A percentile compares a stretch with the other conserved stretches of the same genome.
Conservation (phyloP, 2,329 filamentous ascomycete species). For the Alternaria atra region DNA sequence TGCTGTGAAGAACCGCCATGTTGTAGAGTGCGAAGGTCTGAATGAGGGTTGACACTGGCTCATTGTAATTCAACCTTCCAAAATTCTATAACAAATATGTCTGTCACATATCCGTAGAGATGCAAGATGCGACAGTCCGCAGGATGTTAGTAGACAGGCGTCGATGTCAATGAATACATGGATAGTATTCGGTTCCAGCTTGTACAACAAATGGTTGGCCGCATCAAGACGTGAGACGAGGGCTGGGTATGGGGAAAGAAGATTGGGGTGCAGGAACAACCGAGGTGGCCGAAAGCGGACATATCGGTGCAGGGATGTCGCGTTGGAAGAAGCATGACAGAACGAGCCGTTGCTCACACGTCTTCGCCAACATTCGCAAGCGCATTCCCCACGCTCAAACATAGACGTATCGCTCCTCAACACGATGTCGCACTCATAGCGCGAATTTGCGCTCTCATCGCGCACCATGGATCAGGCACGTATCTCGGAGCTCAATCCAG, state of each 20-base stretch:
- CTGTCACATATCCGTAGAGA: not conserved
- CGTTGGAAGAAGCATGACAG: conserved; percentile 14
- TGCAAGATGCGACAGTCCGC: not conserved
- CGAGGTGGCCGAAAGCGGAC: conserved; percentile 10
- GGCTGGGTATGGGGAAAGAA: not conserved
- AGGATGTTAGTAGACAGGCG: no score
- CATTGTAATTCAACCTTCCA: not conserved
- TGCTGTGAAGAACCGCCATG: not conserved
- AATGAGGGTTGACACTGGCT: not conserved
- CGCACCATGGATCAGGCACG: conserved; percentile 40
- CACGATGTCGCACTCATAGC: conserved; percentile 18
- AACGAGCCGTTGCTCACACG: conserved; percentile 18
- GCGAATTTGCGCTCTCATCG: conserved; percentile 10
- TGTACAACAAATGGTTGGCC: not conserved
- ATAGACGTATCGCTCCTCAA: not conserved
- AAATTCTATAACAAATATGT: not conserved
- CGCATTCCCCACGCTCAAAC: not conserved
- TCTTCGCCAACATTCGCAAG: not conserved
- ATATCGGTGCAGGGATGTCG: conserved; percentile 4
- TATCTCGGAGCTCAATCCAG: conserved; percentile 46
- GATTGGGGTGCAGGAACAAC: not conserved
- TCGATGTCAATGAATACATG: no score
- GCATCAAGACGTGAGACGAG: not conserved
- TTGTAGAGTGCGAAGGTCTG: not conserved
- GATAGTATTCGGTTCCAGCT: no score